phyloP scores from a whole-genome alignment of 2,329 filamentous ascomycete species.

The Monascus ruber region DNA sequence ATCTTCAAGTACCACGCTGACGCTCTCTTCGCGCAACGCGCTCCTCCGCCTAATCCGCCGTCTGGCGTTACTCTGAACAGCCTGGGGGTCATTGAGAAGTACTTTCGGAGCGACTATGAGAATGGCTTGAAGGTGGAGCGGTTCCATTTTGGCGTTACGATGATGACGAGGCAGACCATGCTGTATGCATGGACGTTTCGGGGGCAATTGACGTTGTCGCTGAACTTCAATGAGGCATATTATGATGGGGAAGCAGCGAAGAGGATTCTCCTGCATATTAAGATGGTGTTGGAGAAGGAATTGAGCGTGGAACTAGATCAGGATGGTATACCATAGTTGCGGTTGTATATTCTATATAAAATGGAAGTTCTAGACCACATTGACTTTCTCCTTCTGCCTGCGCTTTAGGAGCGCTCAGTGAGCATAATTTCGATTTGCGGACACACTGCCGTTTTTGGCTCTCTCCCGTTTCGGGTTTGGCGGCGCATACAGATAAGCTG shows the following conservation, averaged over 20 bases:
- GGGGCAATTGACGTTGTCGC: conserved; percentile 5
- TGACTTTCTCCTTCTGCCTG: too few relatives aligned
- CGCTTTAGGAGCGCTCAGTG: too few relatives aligned
- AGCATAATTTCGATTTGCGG: too few relatives aligned
- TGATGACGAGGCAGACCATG: conserved; percentile 8
- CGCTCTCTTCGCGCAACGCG: conserved; percentile 2
- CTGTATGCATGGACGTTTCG: conserved; percentile 8
- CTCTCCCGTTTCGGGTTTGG: too few relatives aligned
- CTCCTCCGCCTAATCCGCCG: conserved; percentile 4
- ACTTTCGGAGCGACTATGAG: conserved; percentile 1
- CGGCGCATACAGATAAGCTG: too few relatives aligned
- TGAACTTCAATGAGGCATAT: conserved; percentile 9
- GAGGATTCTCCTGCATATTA: not conserved
- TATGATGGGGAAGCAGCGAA: conserved; percentile 1
- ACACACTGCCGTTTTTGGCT: too few relatives aligned
- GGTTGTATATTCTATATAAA: too few relatives aligned
- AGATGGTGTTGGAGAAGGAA: not conserved
- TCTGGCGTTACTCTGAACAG: conserved; percentile 6
- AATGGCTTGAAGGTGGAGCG: conserved; percentile 1
- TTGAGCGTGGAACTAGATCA: not conserved
- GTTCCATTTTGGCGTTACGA: conserved; percentile 7
- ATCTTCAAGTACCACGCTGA: conserved; percentile 3
- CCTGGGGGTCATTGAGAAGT: conserved; percentile 5
- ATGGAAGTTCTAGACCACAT: too few relatives aligned
- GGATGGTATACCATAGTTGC: not conserved